Base-by-base conservation (phyloP, 2,329 filamentous ascomycete genomes). In the Fusarium brachygibbosum region DNA sequence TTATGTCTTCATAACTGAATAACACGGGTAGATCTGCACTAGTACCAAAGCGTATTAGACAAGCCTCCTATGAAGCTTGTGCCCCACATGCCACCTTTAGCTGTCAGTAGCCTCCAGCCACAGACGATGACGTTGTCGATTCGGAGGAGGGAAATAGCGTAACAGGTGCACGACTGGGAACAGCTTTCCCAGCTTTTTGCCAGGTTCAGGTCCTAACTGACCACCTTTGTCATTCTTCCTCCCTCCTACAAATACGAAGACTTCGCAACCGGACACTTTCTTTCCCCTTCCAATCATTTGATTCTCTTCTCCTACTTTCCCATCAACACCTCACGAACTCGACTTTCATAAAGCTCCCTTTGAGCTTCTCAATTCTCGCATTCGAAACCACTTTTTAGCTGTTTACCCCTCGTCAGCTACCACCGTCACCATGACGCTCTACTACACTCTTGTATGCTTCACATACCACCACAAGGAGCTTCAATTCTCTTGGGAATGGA, bases 371-470 rank as follows among this genome's bases (percentile, higher is more conserved):
- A 61, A 55, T 66, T 13, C 35, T 54, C 40, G 37, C 51, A 19
- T n/a, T 25, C 38, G 56, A 58, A 63, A 34, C 25, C 35, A 35
- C 16, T n/a, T 34, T 61, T 55, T 58, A 49, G 60, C 42, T 59
- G 37, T 55, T 62, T 68, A 70, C 72, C 72, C 70, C 72, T 71
- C 72, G 57, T 52, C 52, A 64, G 51, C 58, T 63, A 61, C 63
- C 67, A 48, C 71, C 68, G 74, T 76, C 79, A 85, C 76, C 56
- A 87, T 87, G 85, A 87, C 85, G 79, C 85, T 87, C 77, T 87
- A 87, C 81, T 87, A 86, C 79, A 85, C 82, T 62, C 79, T 87
- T 67, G 85, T 86, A 79, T 54, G 83, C 76, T 38, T 19, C 44
- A n/a, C 25, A 49, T 11, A 19, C 42, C 34, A n/a, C 25, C 16